These are phyloP conservation scores for Colletotrichum sp. DNA, from an alignment of 2,329 filamentous ascomycete genomes.

Conservation along the genomic window DNA sequence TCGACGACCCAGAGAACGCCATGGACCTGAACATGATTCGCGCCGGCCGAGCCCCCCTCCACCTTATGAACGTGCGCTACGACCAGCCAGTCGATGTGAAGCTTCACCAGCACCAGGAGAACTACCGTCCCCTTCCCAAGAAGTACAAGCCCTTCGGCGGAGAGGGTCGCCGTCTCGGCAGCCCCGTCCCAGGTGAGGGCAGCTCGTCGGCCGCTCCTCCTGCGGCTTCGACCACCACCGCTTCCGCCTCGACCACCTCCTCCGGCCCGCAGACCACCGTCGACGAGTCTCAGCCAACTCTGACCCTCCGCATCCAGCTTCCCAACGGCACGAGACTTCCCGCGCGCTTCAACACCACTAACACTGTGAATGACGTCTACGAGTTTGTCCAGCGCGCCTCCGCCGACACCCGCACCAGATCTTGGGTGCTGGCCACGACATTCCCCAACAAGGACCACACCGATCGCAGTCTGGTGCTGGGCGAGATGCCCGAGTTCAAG, in stretches of 20 bases:
- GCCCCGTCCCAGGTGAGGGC: constrained; percentile 71
- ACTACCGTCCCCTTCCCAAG: constrained; percentile 75
- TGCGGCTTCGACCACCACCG: constrained; percentile 24
- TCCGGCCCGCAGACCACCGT: constrained; percentile 40
- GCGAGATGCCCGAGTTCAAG: constrained; percentile 69
- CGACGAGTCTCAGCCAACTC: constrained; percentile 69
- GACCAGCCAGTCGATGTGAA: constrained; percentile 82
- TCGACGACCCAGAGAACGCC: constrained; percentile 79
- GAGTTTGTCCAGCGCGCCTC: constrained; percentile 73
- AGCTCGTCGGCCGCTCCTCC: constrained; percentile 18
- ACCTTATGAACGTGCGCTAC: constrained; percentile 77
- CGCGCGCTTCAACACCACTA: constrained; percentile 82
- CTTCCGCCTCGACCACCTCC: constrained; percentile 35
- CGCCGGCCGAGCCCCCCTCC: constrained; percentile 75
- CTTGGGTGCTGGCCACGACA: constrained; percentile 80
- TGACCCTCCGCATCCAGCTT: constrained; percentile 78
- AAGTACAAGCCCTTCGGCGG: constrained; percentile 79
- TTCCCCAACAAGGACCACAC: constrained; percentile 84
- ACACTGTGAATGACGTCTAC: constrained; percentile 81
- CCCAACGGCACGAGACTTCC: constrained; percentile 78
- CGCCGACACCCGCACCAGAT: constrained; percentile 58
- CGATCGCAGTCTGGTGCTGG: constrained; percentile 65
- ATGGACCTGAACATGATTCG: constrained; percentile 78
- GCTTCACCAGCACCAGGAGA: constrained; percentile 76
- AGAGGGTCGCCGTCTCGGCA: constrained; percentile 75